Evolutionary conservation across 1,284 basidiomycete species (phyloP).

Genomic region (Inonotus hispidus): DNA sequence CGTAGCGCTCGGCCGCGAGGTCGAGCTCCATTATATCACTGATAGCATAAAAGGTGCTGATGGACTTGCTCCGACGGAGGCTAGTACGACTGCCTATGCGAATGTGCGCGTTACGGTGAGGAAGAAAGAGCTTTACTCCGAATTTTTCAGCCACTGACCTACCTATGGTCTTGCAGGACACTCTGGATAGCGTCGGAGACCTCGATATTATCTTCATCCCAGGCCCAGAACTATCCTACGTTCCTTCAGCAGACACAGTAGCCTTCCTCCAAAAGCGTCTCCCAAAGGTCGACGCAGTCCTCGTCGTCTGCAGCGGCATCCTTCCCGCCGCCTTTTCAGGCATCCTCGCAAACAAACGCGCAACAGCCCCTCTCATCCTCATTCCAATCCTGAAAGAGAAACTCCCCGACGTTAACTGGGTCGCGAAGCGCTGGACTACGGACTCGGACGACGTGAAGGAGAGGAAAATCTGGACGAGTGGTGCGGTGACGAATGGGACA

Average conservation of each 20-base stretch:
- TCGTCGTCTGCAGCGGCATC: slow-evolving; percentile 14
- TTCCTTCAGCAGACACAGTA: slow-evolving; percentile 1
- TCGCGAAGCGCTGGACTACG: slow-evolving; percentile 7
- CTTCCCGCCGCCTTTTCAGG: slow-evolving; percentile 12
- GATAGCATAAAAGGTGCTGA: slow-evolving; percentile 4
- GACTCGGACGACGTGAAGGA: not conserved
- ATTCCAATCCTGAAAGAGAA: slow-evolving; percentile 7
- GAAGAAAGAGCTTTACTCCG: not conserved
- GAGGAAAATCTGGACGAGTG: slow-evolving; percentile 14
- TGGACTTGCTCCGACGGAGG: not conserved
- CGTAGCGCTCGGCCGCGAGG: not conserved
- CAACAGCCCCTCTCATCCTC: slow-evolving; percentile 9
- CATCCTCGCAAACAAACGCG: slow-evolving; percentile 13
- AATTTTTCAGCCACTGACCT: too few relatives aligned
- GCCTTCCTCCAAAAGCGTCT: slow-evolving; percentile 10
- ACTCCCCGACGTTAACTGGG: slow-evolving; percentile 13
- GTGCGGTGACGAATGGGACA: slow-evolving; percentile 13
- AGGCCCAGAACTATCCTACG: slow-evolving; percentile 11
- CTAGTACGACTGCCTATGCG: not conserved
- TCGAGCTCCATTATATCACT: slow-evolving; percentile 14
- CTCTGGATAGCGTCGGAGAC: slow-evolving; percentile 9
- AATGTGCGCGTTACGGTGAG: slow-evolving; percentile 10
- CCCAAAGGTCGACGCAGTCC: not conserved
- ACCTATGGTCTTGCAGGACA: not conserved
- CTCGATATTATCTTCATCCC: slow-evolving; percentile 16